phyloP scores from a whole-genome alignment of 352 stramenopile genomes.

The Pythium apleroticum region DNA sequence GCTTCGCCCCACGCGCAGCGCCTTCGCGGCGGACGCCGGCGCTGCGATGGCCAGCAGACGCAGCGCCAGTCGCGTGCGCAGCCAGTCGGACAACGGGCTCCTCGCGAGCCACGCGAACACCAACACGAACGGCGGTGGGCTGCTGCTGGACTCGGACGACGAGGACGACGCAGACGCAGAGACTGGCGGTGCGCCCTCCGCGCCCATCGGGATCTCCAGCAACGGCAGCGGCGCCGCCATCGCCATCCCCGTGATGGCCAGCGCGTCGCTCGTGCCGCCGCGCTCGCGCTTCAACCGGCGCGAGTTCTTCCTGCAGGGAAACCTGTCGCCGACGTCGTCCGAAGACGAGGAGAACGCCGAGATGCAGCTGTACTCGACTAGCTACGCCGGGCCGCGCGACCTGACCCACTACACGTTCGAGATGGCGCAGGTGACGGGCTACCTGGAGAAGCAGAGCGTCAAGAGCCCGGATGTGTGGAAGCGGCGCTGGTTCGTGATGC shows the following conservation, averaged over 20 bases:
- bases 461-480: slow-evolving; percentile 76
- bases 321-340: slow-evolving; percentile 23
- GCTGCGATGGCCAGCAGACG: slow-evolving; percentile 5
- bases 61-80: slow-evolving; percentile 16
- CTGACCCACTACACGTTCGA: slow-evolving; percentile 30
- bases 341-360: slow-evolving; percentile 26
- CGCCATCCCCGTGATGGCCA: slow-evolving; percentile 9
- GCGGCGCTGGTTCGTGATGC: slow-evolving; percentile 85
- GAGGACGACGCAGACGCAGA: slow-evolving; percentile 13
- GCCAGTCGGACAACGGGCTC: slow-evolving; percentile 27
- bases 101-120: neutral
- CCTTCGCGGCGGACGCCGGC: neutral
- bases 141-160: slow-evolving; percentile 24
- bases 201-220: slow-evolving; percentile 12
- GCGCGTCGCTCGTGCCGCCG: slow-evolving; percentile 11
- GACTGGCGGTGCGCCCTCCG: slow-evolving; percentile 1
- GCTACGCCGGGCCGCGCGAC: slow-evolving; percentile 28
- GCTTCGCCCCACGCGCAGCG: neutral
- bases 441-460: slow-evolving; percentile 81
- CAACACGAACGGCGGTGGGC: neutral
- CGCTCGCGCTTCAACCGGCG: slow-evolving; percentile 23
- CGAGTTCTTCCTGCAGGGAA: slow-evolving; percentile 25
- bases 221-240: neutral
- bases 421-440: slow-evolving; percentile 73
- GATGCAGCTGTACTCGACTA: slow-evolving; percentile 30